phyloP scores from a whole-genome alignment of 805 yeast genomes.

The Lipomyces spencermartinsiae region DNA sequence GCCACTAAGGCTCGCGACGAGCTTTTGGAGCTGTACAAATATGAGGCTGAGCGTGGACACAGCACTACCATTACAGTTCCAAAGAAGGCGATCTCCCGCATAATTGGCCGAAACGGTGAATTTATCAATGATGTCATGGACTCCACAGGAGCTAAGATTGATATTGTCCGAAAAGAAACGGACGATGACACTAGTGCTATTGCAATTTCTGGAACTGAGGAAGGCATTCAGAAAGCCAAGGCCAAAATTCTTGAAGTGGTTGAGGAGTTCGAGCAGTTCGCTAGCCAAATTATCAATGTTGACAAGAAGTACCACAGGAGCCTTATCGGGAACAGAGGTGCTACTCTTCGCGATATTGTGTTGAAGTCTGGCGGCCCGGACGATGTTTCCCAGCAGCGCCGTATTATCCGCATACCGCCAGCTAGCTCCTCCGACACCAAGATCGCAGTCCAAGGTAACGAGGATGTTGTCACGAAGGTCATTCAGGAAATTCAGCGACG shows the following conservation, averaged over 20 bases:
- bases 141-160: slow-evolving; percentile 57
- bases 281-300: slow-evolving; percentile 65
- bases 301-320: slow-evolving; percentile 75
- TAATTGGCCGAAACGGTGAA: slow-evolving; percentile 90
- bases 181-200: slow-evolving; percentile 59
- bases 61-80: slow-evolving; percentile 71
- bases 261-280: slow-evolving; percentile 66
- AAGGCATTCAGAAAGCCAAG: slow-evolving; percentile 75
- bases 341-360: slow-evolving; percentile 74
- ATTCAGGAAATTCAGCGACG: slow-evolving; percentile 64
- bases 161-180: slow-evolving; percentile 50
- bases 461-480: slow-evolving; percentile 68
- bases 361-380: slow-evolving; percentile 77
- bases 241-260: slow-evolving; percentile 67
- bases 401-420: slow-evolving; percentile 72
- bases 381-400: slow-evolving; percentile 54
- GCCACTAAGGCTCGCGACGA: slow-evolving; percentile 85
- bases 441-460: slow-evolving; percentile 76
- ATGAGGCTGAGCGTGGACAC: slow-evolving; percentile 85
- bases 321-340: slow-evolving; percentile 80
- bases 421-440: slow-evolving; percentile 56
- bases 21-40: slow-evolving; percentile 78
- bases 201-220: slow-evolving; percentile 76
- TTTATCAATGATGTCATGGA: slow-evolving; percentile 80
- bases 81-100: slow-evolving; percentile 72